Conservation (phyloP, 176 grass and related monocot genomes). For the Aechmea fasciata region DNA sequence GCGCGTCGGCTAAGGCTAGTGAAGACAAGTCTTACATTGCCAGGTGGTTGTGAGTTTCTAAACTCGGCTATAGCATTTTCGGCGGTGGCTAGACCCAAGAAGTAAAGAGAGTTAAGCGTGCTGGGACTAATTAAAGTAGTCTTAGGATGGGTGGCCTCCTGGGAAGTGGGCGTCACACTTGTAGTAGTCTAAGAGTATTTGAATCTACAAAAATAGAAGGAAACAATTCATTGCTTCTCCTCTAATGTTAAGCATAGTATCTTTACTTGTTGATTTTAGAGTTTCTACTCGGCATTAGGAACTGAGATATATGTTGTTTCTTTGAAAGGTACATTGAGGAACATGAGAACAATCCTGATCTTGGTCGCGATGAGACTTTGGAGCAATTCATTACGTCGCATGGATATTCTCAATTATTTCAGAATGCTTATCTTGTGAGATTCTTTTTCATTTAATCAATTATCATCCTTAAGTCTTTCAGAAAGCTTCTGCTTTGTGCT, state of each 20-base stretch:
- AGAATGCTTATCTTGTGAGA: constrained; percentile 66
- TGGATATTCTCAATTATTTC: constrained; percentile 70
- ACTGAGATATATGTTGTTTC: constrained; percentile 5
- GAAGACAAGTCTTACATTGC: too few relatives aligned
- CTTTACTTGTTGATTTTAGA: neutral
- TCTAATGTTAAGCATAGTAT: neutral
- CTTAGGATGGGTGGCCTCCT: too few relatives aligned
- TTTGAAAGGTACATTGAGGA: constrained; percentile 61
- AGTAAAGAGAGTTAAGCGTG: too few relatives aligned
- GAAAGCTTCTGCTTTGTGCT: neutral
- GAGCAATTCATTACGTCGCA: constrained; percentile 60
- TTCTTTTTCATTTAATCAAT: neutral
- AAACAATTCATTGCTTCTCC: too few relatives aligned
- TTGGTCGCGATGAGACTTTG: constrained; percentile 60
- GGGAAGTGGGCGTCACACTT: too few relatives aligned
- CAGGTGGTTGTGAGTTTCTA: too few relatives aligned
- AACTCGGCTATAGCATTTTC: too few relatives aligned
- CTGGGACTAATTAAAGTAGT: too few relatives aligned
- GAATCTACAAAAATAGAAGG: too few relatives aligned
- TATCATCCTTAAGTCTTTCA: neutral
- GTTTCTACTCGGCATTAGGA: neutral
- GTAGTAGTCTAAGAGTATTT: too few relatives aligned
- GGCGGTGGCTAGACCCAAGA: too few relatives aligned
- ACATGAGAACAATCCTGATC: constrained; percentile 53
- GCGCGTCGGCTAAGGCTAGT: too few relatives aligned